Evolutionary conservation across 2,329 filamentous ascomycete species (phyloP), one percentile per base, ranked within the genome.

Genomic region (Rhytidhysteron rufulum): DNA sequence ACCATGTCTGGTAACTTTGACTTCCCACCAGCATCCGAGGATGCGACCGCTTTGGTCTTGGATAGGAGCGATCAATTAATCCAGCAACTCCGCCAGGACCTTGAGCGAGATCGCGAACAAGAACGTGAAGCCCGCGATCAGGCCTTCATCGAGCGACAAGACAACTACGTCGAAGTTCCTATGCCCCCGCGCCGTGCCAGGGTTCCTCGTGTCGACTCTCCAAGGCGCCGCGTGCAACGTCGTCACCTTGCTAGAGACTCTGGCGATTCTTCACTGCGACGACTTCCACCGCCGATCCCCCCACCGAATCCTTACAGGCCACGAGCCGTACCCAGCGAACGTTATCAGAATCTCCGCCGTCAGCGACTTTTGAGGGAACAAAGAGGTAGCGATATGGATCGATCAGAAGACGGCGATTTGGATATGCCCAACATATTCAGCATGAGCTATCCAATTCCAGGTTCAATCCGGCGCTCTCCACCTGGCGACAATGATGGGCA

Each of bases 21-120:
- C 54, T 65, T 65, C 39, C 70, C 71, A 17, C 66, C 68, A 32
- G 69, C 70, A 31, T 62, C 58, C n/a, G 43, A 55, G 5, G n/a
- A n/a, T n/a, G 58, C 60, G 5, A 45, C 53, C 7, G 24, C 52
- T n/a, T 34, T 51, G 41, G 7, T 41, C 34, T 10, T n/a, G 20
- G 43, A 17, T 44, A 45, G 29, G 34, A 31, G 25, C 24, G 41
- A 19, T 24, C 22, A 18, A 2, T 39, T 27, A 27, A n/a, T 39
- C 19, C 25, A 30, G 53, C 50, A 42, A 33, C 37, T 67, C 18
- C 60, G 59, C 24, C 55, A 60, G 37, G 53, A 57, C n/a, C 45
- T 68, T 15, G 49, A 57, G 34, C 50, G 54, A 19, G 63, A 60
- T 27, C 51, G 48, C 25, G 62, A 66, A 30, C 53, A 62, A 39